Base-by-base conservation (phyloP, 1,284 basidiomycete genomes). In the Ganoderma sinense region DNA sequence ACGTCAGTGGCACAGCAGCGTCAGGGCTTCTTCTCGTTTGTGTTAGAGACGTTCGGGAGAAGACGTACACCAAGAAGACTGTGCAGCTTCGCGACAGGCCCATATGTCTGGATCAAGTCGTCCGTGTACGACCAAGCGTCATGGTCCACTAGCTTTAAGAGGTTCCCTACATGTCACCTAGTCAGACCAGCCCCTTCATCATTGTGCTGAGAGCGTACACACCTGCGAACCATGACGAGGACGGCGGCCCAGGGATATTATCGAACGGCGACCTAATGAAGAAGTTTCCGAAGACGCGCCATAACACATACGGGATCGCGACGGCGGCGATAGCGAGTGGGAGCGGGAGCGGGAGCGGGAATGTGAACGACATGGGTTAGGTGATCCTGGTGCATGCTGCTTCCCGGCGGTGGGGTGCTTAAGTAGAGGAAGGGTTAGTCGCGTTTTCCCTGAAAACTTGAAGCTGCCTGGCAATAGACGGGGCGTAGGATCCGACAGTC, bases 61-160 rank as follows among this genome's bases (percentile, higher is more conserved):
- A 5, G 48, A 51, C 48, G 14, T 51, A 51, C 48, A 23, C 48
- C 48, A 36, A 48, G 60, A 36, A 64, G 39, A 2, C 41, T 43
- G 10, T 36, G 36, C 20, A 68, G 6, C 13, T 33, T 60, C 4
- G 58, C 6, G 18, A 61, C 43, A 5, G 63, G 67, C 8, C 67
- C 63, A n/a, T 68, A 64, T 13, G 62, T 51, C 16, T 65, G 41
- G 20, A 43, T 58, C 14, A 68, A 16, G 13, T 64, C 7, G 41
- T 55, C 51, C 13, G 29, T 23, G 58, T 51, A 68, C 11, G 40
- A 23, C 67, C 64, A 64, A 11, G 23, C 20, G 31, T 64, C 58
- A n/a, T 41, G 67, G 51, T 36, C 67, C n/a, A 59, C 29, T 23
- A 68, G 18, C 31, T 55, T 56, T 13, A 23, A 33, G 11, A 64